Base-by-base conservation (phyloP, 139 green algal species). In the Astrephomene gubernaculifera region DNA sequence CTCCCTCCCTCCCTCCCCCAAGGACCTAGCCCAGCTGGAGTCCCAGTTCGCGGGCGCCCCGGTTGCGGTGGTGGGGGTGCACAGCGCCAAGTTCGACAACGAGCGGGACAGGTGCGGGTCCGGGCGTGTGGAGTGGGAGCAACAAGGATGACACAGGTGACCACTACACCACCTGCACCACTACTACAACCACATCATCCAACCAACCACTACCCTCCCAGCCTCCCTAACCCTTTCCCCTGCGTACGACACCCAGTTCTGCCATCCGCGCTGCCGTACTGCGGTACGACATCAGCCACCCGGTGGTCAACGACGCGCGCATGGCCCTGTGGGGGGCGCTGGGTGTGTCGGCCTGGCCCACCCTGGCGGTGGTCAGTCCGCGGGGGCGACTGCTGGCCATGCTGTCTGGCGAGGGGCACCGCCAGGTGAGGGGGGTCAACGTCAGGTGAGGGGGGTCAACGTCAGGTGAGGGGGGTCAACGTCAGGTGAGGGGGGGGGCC, bases 81-180 rank as follows among this genome's bases (percentile, higher is more conserved):
- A 97, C 82, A 94, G 87, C 38, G 94, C 95, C 60, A 97, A 97
- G 82, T 97, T 98, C 87, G 95, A 97, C 88, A 97, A 97, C 63
- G 94, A 97, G 85, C 97, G 97, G 87, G 92, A 95, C 85, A 67
- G 79, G 86, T 88, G 45, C 3, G 73, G 33, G 65, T 9, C 9
- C 4, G 33, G 33, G 17, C 3, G 65, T 22, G 65, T n/a, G 65
- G 65, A 12, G 35, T 8, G 35, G 35, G 65, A n/a, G 33, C 49
- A 12, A 57, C n/a, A n/a, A n/a, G n/a, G n/a, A n/a, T n/a, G n/a
- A n/a, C n/a, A n/a, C n/a, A n/a, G n/a, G 4, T 39, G 5, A 39
- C 27, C 22, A 22, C 17, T n/a, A 39, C 64, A 10, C 29, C 12
- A n/a, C 24, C 33, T n/a, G 2, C 33, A 71, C 35, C 31, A 7